These are phyloP conservation scores for Cinnamomum micranthum DNA, from an alignment of 164 flowering plant species.

Conservation along the genomic window DNA sequence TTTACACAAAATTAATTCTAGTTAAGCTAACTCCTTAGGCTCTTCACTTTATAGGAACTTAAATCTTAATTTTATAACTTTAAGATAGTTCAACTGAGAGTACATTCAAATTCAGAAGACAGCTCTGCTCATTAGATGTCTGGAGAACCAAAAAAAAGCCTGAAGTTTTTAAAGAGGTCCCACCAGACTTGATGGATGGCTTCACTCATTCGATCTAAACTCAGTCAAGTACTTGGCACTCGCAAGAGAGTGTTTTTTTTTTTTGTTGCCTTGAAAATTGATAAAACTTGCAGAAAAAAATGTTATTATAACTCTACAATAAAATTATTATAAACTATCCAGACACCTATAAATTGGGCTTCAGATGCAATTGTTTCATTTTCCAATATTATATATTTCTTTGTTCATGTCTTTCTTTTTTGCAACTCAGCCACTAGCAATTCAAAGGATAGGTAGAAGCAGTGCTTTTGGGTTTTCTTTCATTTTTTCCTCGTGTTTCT, in stretches of 20 bases:
- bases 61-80: no score
- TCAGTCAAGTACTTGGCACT: not conserved
- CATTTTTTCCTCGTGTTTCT: not conserved
- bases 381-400: not conserved
- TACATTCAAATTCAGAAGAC: not conserved
- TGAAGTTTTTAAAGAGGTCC: not conserved
- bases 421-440: not conserved
- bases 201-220: not conserved
- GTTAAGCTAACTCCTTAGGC: no score
- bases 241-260: no score
- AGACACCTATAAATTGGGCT: not conserved
- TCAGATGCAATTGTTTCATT: not conserved
- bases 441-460: not conserved
- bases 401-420: not conserved
- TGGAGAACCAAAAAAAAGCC: not conserved
- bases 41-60: no score
- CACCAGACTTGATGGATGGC: not conserved
- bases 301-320: no score
- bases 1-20: no score
- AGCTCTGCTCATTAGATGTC: not conserved
- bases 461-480: not conserved
- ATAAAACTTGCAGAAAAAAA: not conserved
- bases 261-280: not conserved
- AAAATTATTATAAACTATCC: not conserved
- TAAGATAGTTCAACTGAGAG: no score